Evolutionary conservation across 2,329 filamentous ascomycete genomes (phyloP), one percentile per base, ranked within the genome.

Genomic region (Penicillium sp.): DNA sequence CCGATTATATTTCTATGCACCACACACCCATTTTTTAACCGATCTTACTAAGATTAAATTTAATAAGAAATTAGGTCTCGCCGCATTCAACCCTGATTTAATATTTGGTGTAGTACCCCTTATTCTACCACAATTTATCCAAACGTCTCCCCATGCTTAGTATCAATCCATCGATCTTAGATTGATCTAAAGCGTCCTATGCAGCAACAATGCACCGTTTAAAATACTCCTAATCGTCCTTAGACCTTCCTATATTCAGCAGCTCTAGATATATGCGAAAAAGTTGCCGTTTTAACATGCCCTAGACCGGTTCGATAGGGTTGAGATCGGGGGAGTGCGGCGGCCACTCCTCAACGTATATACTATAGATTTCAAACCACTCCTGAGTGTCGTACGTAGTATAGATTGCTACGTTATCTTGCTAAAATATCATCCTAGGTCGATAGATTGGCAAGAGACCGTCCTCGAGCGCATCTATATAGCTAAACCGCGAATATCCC

Each of bases 251-350:
- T 10, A 29, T 39, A 4, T 20, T 3, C 10, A 33, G 16, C 23
- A 39, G 23, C 13, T 39, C 23, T 29, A 13, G 30, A 33, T 32
- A 33, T n/a, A 39, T 11, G 3, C 23, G 11, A 16, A 32, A 39
- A 3, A 33, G 2, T 13, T 32, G 32, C 1, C 16, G 2, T n/a
- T 39, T 39, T 33, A 39, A 18, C 10, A 14, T 6, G 4, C 16
- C 3, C 36, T 13, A 39, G 4, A 38, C 30, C 22, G 30, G 30
- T 22, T 33, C 17, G n/a, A 39, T 39, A 2, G 17, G 36, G 25
- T 33, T 39, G 3, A 39, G 18, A 39, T 39, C 25, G 20, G 30
- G 36, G 12, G 25, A 39, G 16, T 39, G 17, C 12, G 25, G 10
- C 1, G 36, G 36, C 36, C n/a, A 39, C 11, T 38, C 30, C 7